A percentile compares a stretch with the other conserved stretches of the same genome.
These are phyloP conservation scores for Ophiocordyceps polyrhachis-furcata DNA, from an alignment of 2,329 filamentous ascomycete genomes.

Conservation along the genomic window DNA sequence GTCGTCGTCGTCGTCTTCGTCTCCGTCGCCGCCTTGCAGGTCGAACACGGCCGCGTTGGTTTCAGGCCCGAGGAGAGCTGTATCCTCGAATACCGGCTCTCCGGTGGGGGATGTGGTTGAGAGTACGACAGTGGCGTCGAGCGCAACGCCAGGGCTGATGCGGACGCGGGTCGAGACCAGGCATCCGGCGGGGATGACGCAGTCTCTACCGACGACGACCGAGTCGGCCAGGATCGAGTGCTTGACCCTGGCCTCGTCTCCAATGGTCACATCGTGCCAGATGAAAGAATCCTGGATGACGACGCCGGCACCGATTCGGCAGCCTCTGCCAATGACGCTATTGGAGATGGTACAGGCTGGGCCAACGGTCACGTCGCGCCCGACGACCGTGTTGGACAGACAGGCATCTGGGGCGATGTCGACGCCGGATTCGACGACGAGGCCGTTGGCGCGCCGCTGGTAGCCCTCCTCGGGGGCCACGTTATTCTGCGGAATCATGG, in stretches of 20 bases:
- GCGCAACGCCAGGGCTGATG: conserved; percentile 41
- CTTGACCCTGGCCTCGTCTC: conserved; percentile 51
- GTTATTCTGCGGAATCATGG: conserved; percentile 78
- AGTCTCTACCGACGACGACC: conserved; percentile 51
- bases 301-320: conserved; percentile 73
- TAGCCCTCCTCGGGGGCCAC: conserved; percentile 62
- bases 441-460: conserved; percentile 45
- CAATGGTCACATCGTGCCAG: conserved; percentile 69
- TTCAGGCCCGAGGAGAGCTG: conserved; percentile 25
- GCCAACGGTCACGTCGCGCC: conserved; percentile 57
- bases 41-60: conserved; percentile 34
- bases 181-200: conserved; percentile 50
- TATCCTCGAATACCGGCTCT: conserved; percentile 20
- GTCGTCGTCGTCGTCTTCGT: neutral
- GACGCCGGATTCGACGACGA: conserved; percentile 66
- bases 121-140: conserved; percentile 17
- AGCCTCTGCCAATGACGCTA: conserved; percentile 68
- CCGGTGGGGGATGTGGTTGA: conserved; percentile 18
- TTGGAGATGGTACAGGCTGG: conserved; percentile 50
- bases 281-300: conserved; percentile 63
- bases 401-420: conserved; percentile 53
- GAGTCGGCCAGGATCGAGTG: conserved; percentile 61
- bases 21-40: conserved; percentile 24
- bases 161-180: conserved; percentile 64
- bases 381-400: conserved; percentile 56